Conservation (phyloP, 441 rosid species). For the Arabidopsis lyrata region DNA sequence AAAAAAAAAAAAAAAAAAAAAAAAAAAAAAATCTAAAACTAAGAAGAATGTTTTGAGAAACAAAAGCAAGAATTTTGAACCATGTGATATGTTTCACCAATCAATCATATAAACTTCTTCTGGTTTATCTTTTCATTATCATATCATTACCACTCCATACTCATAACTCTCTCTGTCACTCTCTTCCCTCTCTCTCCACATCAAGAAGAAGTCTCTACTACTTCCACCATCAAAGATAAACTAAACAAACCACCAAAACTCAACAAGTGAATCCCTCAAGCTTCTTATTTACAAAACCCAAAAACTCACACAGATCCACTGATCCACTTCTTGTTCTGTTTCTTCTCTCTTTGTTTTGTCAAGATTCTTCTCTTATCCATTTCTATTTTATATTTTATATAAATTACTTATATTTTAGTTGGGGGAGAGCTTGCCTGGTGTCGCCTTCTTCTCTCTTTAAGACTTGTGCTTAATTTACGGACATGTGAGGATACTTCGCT, state of each 20-base stretch:
- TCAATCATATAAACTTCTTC: too few species aligned
- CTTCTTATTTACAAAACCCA: slow-evolving; percentile 15
- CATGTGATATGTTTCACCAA: too few species aligned
- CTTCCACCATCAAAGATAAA: slow-evolving; percentile 40
- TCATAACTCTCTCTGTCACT: too few species aligned
- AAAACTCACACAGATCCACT: slow-evolving; percentile 30
- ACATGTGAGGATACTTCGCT: slow-evolving; percentile 59
- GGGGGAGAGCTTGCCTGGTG: slow-evolving; percentile 43
- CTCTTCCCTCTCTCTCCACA: slow-evolving; percentile 1
- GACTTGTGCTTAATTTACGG: slow-evolving; percentile 42
- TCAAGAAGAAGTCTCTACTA: slow-evolving; percentile 23
- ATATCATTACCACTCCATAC: too few species aligned
- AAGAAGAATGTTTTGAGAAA: too few species aligned
- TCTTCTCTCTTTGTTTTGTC: slow-evolving; percentile 39
- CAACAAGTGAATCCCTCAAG: slow-evolving; percentile 27
- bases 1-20: too few species aligned
- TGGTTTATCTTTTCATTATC: too few species aligned
- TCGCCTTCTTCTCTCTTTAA: slow-evolving; percentile 43
- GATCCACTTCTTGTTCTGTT: slow-evolving; percentile 40
- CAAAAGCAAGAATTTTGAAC: too few species aligned
- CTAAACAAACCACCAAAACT: slow-evolving; percentile 36
- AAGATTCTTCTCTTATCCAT: slow-evolving; percentile 53
- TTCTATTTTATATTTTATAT: slow-evolving; percentile 36
- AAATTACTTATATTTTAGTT: slow-evolving; percentile 37
- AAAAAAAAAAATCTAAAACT: too few species aligned